Base-by-base conservation (phyloP, 768 basidiomycete species). In the Coprinopsis strossmayeri region DNA sequence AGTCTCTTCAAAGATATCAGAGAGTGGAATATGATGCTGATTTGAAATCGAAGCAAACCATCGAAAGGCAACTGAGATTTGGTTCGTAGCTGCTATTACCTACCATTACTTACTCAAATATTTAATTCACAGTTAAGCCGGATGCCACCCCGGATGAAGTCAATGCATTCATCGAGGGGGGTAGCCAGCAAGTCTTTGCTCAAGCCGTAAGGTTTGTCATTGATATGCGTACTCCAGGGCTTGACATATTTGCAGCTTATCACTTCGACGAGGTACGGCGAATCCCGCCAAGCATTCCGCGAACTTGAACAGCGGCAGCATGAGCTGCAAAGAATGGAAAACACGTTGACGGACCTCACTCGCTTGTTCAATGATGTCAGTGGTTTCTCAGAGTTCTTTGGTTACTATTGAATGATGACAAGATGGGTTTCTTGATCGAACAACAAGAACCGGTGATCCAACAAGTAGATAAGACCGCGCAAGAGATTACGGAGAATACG, bases 231-330 rank as follows among this genome's bases (percentile, higher is more conserved):
- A 18, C n/a, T 25, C 2, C 41, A 35, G 37, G 49, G 49, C 21
- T 34, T 44, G 18, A 40, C 27, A 11, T 13, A 49, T 48, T 34
- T 27, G 7, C 52, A 91, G 89, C 70, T 93, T 37, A 76, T 84
- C 34, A 73, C 73, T 24, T 87, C 88, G n/a, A 81, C 78, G 44
- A 79, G 81, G n/a, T 91, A 90, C 63, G 88, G 83, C 26, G 86
- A 90, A 55, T 83, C 90, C 13, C 73, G 90, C 40, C 76, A 78
- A 37, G 92, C 88, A 0, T 91, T 85, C 63, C 76, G 81, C 43
- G 93, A 96, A 65, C 91, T 93, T 0, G 93, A 94, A 61, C 81
- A 87, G 50, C 78, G 93, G 28, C 91, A 94, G 61, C 76, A 84
- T 58, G 91, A 96, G 52, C 78, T 97, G 55, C 76, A 77, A 55